Base-by-base conservation (phyloP, 139 green algal genomes). In the Ettlia oleoabundans region DNA sequence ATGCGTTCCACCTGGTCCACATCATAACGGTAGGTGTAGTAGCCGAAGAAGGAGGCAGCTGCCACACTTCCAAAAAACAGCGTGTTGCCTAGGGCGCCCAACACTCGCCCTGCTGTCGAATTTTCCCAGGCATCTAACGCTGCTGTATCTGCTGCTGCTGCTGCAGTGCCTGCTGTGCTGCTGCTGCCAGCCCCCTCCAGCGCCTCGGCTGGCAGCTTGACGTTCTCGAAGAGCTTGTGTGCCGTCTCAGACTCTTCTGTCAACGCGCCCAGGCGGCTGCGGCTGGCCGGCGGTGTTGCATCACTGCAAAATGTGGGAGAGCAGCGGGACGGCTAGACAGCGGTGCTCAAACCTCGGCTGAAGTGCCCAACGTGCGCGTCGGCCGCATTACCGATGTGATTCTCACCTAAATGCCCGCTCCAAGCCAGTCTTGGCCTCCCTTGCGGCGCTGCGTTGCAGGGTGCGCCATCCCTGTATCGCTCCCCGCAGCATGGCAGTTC, bases 11-110 rank as follows among this genome's bases (percentile, higher is more conserved):
- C 53, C 73, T 80, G 73, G 26, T 80, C 73, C 53, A 68, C 52
- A 21, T 80, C 53, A 32, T 94, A 93, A 0, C 68, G 53, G 40
- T 90, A 91, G 2, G 87, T 92, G 74, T 95, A 95, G 78, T 95
- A 95, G 0, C 88, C 90, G 66, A 93, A 88, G 73, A 90, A 90
- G 18, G 86, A 81, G 21, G 75, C 85, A 5, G 77, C 76, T 1
- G 79, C 90, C 10, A 92, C 67, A 2, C 70, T 43, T 33, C 86
- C 90, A 32, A 92, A 85, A 47, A 95, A 88, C 35, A 92, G 76
- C n/a, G 77, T 40, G 43, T 92, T 92, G 37, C 87, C 88, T 10
- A 87, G n/a, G 0, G 71, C 77, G 4, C 26, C 67, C 2, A 87
- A 47, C 32, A 65, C 37, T 5, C 82, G 69, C 8, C 75, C 66